Base-by-base conservation (phyloP, 2,329 filamentous ascomycete species). In the Colletotrichum simmondsii region DNA sequence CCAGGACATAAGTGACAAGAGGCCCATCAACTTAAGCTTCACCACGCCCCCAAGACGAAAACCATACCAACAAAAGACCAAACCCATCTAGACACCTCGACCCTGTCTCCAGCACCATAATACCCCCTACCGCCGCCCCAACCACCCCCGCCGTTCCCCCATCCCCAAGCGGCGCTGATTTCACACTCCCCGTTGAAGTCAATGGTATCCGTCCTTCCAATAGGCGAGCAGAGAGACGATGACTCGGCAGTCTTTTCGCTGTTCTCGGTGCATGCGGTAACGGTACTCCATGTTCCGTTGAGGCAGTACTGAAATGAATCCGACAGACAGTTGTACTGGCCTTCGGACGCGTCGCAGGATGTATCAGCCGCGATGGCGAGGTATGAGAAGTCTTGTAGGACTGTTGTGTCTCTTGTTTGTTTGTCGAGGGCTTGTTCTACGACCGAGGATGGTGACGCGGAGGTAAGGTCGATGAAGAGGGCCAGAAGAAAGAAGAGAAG, bases 321-420 rank as follows among this genome's bases (percentile, higher is more conserved):
- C 1, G 81, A 82, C 80, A 89, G 85, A 80, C 88, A 89, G 78
- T 89, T 87, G 87, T 87, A 89, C 73, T 85, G 83, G n/a, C 87
- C 87, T 71, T 89, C 87, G 14, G 80, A 76, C 11, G 77, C 78
- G 12, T 79, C 78, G 78, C 87, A 89, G 5, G 78, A 75, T 2
- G 83, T 79, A 24, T 85, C 85, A 4, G 76, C 78, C 14, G 79
- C 72, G 72, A 83, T 77, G 16, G 77, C 76, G n/a, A 78, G 78
- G 30, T 67, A 74, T 12, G 70, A 22, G 57, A 65, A 54, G 53
- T 64, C 64, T 3, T 24, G 42, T 24, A 69, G 24, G 16, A n/a
- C 3, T n/a, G 57, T 71, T 0, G 30, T 24, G 56, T 65, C 62
- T 22, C 12, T 19, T 19, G 30, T 8, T 26, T 32, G 42, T 19